Conservation (phyloP, 495 filamentous ascomycete genomes). For the Penicillium coprophilum region DNA sequence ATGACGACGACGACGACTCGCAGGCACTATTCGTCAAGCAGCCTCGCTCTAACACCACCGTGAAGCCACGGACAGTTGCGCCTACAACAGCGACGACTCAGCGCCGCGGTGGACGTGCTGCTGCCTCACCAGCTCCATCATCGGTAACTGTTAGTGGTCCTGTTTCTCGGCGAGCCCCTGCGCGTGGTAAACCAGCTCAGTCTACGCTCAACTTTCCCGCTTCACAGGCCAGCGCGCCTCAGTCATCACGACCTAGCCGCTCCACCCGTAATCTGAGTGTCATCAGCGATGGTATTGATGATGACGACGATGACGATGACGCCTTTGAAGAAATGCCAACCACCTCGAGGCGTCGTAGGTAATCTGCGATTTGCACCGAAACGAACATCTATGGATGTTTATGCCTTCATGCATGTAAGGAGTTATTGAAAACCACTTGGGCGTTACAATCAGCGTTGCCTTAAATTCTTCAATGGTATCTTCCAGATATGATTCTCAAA, state of each 20-base stretch:
- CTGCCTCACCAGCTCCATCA: conserved; percentile 47
- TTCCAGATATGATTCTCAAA: neutral
- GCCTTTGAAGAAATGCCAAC: conserved; percentile 67
- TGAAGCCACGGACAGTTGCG: conserved; percentile 30
- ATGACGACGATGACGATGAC: conserved; percentile 80
- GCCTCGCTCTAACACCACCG: conserved; percentile 35
- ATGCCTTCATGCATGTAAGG: conserved; percentile 5
- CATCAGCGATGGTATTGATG: conserved; percentile 58
- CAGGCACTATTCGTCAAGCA: conserved; percentile 56
- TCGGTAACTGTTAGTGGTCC: conserved; percentile 42
- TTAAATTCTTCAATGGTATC: neutral
- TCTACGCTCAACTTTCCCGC: conserved; percentile 71
- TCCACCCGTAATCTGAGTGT: conserved; percentile 42
- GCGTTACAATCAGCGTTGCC: conserved; percentile 4
- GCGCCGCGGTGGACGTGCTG: conserved; percentile 31
- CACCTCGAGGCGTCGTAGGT: conserved; percentile 16
- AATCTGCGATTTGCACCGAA: conserved; percentile 7
- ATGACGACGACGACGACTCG: conserved; percentile 39
- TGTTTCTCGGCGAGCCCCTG: conserved; percentile 33
- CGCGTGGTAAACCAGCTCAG: conserved; percentile 51
- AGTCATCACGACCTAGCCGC: conserved; percentile 44
- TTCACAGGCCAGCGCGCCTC: conserved; percentile 48
- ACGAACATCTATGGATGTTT: neutral
- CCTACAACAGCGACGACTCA: conserved; percentile 30
- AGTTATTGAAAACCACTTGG: neutral